A percentile compares a stretch with the other conserved stretches of the same genome.
Conservation (phyloP, 2,329 filamentous ascomycete genomes). For the Fusarium redolens region DNA sequence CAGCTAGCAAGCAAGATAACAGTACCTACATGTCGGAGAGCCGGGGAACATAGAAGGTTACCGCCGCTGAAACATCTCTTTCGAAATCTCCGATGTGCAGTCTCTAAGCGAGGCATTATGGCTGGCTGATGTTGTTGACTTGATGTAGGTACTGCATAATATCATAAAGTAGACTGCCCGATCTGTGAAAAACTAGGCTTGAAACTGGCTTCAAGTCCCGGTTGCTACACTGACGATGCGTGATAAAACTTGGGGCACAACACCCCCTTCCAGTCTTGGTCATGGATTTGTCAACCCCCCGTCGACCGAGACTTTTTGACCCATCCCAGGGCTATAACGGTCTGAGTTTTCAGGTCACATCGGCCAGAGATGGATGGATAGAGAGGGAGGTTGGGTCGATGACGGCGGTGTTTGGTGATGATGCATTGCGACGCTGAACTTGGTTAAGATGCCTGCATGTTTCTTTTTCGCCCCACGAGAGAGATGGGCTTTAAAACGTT, state of each 20-base stretch:
- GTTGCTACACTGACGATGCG: slow-evolving; percentile 35
- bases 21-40: slow-evolving; percentile 21
- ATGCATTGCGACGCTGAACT: slow-evolving; percentile 43
- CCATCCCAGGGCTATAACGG: slow-evolving; percentile 37
- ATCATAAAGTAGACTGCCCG: slow-evolving; percentile 27
- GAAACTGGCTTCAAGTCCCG: slow-evolving; percentile 35
- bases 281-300: slow-evolving; percentile 43
- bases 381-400: slow-evolving; percentile 28
- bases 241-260: slow-evolving; percentile 26
- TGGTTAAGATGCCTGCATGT: slow-evolving; percentile 32
- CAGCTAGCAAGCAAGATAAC: background rate
- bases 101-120: slow-evolving; percentile 37
- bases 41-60: slow-evolving; percentile 21
- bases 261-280: slow-evolving; percentile 34
- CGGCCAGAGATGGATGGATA: slow-evolving; percentile 23
- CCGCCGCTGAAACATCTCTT: slow-evolving; percentile 32
- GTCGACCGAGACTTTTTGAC: slow-evolving; percentile 17
- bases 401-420: slow-evolving; percentile 31
- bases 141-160: slow-evolving; percentile 30
- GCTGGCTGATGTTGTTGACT: slow-evolving; percentile 25
- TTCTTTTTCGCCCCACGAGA: slow-evolving; percentile 32
- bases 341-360: slow-evolving; percentile 38
- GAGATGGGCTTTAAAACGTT: slow-evolving; percentile 34
- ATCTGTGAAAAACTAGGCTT: slow-evolving; percentile 37
- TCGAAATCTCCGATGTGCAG: slow-evolving; percentile 46